These are phyloP conservation scores for Nigrospora oryzae DNA, from an alignment of 2,329 filamentous ascomycete species.

Conservation along the genomic window DNA sequence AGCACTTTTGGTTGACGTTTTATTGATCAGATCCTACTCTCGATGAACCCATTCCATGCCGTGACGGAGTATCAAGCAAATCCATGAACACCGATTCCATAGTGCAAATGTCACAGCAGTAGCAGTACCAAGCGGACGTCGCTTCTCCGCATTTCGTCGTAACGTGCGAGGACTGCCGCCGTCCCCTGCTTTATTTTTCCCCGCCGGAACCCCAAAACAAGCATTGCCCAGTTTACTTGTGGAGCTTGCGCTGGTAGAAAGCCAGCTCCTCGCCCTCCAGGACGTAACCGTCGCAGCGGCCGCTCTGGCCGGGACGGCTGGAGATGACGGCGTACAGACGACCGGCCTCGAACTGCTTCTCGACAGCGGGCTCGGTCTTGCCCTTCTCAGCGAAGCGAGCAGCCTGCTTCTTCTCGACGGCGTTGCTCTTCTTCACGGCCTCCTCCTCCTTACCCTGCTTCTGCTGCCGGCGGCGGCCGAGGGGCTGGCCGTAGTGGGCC, in stretches of 20 bases:
- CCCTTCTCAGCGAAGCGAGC: constrained; percentile 71
- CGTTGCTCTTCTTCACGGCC: constrained; percentile 86
- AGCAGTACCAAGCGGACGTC: neutral
- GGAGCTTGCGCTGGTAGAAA: constrained; percentile 99
- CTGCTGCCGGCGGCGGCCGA: constrained; percentile 88
- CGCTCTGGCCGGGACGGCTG: constrained; percentile 92
- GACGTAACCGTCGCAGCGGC: constrained; percentile 94
- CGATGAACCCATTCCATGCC: constrained; percentile 23
- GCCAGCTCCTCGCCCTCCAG: constrained; percentile 98
- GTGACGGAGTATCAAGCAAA: constrained; percentile 18
- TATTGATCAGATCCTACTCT: constrained; percentile 23
- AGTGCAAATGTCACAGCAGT: constrained; percentile 13
- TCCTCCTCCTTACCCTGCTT: constrained; percentile 62
- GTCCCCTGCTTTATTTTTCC: no score
- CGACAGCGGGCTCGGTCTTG: constrained; percentile 87
- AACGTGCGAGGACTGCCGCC: neutral
- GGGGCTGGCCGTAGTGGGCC: constrained; percentile 89
- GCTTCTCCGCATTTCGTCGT: constrained; percentile 9
- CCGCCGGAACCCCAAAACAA: no score
- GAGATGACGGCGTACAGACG: constrained; percentile 91
- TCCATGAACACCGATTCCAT: constrained; percentile 26
- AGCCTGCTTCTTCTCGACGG: constrained; percentile 93
- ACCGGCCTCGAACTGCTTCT: constrained; percentile 99
- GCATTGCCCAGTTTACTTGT: constrained; percentile 64
- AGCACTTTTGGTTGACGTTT: constrained; percentile 19